Conservation (phyloP, 129 eudicot genomes). For the Pulicaria dysenterica region DNA sequence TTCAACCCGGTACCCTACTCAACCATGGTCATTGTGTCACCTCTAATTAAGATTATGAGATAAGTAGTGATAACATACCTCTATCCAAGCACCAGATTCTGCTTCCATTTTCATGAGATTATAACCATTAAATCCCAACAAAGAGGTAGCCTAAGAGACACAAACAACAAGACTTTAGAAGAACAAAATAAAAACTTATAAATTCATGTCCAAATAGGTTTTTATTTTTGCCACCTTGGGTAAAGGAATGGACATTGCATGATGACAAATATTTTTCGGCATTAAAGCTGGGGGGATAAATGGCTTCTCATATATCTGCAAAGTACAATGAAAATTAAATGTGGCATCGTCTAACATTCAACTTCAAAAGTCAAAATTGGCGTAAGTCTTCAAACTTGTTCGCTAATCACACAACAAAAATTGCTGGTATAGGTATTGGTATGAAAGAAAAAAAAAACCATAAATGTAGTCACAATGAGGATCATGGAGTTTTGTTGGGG, state of each 20-base stretch:
- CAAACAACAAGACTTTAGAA: not conserved
- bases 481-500: too few species aligned
- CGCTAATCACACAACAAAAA: too few species aligned
- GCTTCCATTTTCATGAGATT: conserved; percentile 12
- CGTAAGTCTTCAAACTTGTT: not conserved
- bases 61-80: conserved; percentile 4
- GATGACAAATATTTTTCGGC: conserved; percentile 10
- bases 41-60: not conserved
- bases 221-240: not conserved
- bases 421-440: too few species aligned
- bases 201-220: not conserved
- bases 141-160: not conserved
- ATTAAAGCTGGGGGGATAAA: conserved; percentile 8
- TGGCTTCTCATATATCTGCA: not conserved
- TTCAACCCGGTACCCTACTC: too few species aligned
- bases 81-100: conserved; percentile 17
- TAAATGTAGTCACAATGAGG: too few species aligned
- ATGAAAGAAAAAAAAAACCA: too few species aligned
- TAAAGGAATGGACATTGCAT: conserved; percentile 1
- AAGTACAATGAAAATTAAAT: not conserved
- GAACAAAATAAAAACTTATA: not conserved
- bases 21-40: not conserved
- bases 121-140: not conserved
- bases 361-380: too few species aligned
- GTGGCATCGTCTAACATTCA: not conserved